Evolutionary conservation across 768 basidiomycete species (phyloP).

Genomic region (Leccinum truebloodii): DNA sequence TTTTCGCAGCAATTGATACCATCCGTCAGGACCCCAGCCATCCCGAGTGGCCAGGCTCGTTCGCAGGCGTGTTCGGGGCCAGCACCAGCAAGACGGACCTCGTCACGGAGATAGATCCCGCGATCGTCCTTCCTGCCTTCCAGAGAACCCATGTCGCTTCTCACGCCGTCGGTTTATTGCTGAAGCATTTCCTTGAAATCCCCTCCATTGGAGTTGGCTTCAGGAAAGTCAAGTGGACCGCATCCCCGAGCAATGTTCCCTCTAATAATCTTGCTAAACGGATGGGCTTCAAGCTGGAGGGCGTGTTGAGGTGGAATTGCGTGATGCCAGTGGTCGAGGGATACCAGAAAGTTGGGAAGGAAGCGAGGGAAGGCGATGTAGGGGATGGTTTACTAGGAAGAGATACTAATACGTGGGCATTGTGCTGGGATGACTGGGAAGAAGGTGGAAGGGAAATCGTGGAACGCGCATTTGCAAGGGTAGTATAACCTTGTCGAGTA

Average conservation of each 20-base stretch:
- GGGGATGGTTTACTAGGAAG: slow-evolving; percentile 27
- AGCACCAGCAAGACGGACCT: slow-evolving; percentile 20
- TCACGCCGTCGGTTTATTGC: slow-evolving; percentile 38
- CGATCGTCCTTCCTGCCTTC: slow-evolving; percentile 37
- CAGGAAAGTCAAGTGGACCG: slow-evolving; percentile 47
- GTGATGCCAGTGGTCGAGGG: slow-evolving; percentile 32
- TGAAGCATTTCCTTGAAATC: slow-evolving; percentile 35
- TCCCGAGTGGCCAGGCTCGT: slow-evolving; percentile 28
- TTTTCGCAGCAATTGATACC: slow-evolving; percentile 45
- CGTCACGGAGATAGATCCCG: slow-evolving; percentile 35
- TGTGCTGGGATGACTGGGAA: slow-evolving; percentile 48
- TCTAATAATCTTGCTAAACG: slow-evolving; percentile 41
- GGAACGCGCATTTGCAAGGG: slow-evolving; percentile 23
- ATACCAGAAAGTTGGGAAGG: slow-evolving; percentile 30
- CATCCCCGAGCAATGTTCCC: slow-evolving; percentile 38
- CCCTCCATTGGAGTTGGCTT: slow-evolving; percentile 38
- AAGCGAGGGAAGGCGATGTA: slow-evolving; percentile 25
- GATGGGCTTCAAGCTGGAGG: slow-evolving; percentile 35
- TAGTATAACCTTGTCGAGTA: neutral
- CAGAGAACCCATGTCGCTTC: slow-evolving; percentile 44
- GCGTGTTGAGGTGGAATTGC: slow-evolving; percentile 40
- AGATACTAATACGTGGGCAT: slow-evolving; percentile 35
- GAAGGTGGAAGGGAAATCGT: slow-evolving; percentile 34
- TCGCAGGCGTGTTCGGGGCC: slow-evolving; percentile 42
- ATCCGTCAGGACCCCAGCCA: slow-evolving; percentile 29